A percentile compares a stretch with the other conserved stretches of the same genome.
phyloP scores from a whole-genome alignment of 2,329 filamentous ascomycete species.

The Pseudomassariella vexata region DNA sequence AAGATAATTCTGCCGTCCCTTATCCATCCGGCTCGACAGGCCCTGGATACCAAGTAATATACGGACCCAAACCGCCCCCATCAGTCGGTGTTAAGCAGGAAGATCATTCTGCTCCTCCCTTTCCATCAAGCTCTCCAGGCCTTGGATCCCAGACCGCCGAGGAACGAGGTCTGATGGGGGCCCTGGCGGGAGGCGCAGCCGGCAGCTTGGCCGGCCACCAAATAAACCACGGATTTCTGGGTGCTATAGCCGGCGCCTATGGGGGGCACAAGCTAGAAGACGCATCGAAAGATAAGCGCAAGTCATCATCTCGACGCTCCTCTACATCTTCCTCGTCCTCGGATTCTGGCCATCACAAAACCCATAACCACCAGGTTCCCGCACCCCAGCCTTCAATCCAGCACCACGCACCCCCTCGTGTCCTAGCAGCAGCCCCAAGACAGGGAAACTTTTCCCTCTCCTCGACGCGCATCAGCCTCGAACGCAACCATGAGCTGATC shows the following conservation, averaged over 20 bases:
- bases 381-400: no score
- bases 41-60: no score
- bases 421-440: neutral
- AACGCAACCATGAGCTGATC: conserved; percentile 12
- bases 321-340: conserved; percentile 3
- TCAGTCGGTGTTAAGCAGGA: no score
- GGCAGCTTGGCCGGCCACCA: conserved; percentile 4
- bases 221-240: conserved; percentile 5
- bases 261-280: conserved; percentile 7
- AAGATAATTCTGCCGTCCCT: no score
- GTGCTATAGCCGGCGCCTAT: conserved; percentile 5
- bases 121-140: no score
- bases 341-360: conserved; percentile 1
- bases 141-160: conserved; percentile 3
- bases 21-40: no score
- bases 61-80: no score
- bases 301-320: conserved; percentile 2
- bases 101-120: no score
- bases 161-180: conserved; percentile 4
- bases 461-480: conserved; percentile 8
- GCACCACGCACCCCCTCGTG: neutral
- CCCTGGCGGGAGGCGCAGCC: conserved; percentile 4
- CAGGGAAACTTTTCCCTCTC: conserved; percentile 11
- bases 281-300: conserved; percentile 3
- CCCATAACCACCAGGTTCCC: neutral